Evolutionary conservation across 345 rosid genomes (phyloP).

Genomic region (Salix udensis): DNA sequence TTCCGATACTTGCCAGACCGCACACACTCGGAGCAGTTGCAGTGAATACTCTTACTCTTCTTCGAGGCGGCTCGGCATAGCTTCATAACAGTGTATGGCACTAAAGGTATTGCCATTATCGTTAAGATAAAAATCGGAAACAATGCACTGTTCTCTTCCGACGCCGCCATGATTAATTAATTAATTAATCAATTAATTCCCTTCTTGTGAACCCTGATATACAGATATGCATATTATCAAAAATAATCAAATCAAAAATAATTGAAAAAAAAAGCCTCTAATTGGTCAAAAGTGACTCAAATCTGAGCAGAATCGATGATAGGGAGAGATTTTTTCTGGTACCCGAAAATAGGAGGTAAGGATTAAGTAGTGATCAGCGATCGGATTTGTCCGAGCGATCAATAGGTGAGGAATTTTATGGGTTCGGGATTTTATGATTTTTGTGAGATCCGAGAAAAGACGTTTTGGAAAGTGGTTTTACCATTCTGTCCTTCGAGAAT

Average conservation of each 20-base stretch:
- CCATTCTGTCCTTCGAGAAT: neutral
- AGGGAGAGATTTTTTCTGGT: neutral
- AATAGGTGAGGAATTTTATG: neutral
- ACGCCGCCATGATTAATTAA: slow-evolving; percentile 63
- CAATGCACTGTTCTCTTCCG: slow-evolving; percentile 80
- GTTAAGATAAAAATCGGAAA: slow-evolving; percentile 97
- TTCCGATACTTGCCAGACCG: slow-evolving; percentile 82
- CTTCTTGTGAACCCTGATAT: neutral
- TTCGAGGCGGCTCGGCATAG: slow-evolving; percentile 66
- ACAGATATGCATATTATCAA: neutral
- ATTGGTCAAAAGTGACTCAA: no score
- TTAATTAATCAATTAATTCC: neutral
- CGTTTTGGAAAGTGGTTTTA: neutral
- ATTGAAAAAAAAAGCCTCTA: no score
- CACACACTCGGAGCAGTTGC: slow-evolving; percentile 75
- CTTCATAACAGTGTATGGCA: slow-evolving; percentile 78
- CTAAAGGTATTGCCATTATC: slow-evolving; percentile 85
- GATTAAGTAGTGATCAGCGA: neutral
- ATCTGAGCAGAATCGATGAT: no score
- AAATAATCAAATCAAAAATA: neutral
- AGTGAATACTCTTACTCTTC: slow-evolving; percentile 69
- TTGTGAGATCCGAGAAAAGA: slow-evolving; percentile 16
- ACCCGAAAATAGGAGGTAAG: neutral
- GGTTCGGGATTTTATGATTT: neutral
- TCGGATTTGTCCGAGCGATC: no score